Evolutionary conservation across 1,284 basidiomycete genomes (phyloP), one percentile per base, ranked within the genome.

Genomic region (Fistulina hepatica): DNA sequence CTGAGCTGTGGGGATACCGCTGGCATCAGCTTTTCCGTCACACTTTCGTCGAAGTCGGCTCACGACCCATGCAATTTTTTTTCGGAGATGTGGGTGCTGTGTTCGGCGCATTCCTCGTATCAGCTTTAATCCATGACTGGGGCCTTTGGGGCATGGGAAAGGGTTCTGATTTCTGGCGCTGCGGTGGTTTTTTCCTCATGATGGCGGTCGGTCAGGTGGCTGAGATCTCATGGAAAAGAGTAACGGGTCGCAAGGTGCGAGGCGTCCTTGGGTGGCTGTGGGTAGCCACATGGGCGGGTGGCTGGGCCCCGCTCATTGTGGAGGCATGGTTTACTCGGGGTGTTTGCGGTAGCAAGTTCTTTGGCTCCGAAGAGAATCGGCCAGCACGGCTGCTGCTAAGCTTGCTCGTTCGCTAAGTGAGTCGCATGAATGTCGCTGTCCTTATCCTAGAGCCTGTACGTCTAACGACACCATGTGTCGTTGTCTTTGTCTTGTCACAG

Each of bases 81-180:
- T 48, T 69, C 21, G 76, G 74, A 11, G 61, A 63, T 12, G 41
- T 50, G 4, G 73, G 69, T 5, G 55, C 52, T 3, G 57, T 76
- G 6, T 35, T 80, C 10, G 76, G 74, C 8, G 67, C 65, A 2
- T 81, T 81, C 48, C 34, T 68, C 2, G 45, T 69, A 11, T 81
- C 77, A 0, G 75, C 68, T 3, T 26, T 70, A 3, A 46, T 81
- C 12, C 79, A 81, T 42, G 63, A 72, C 44, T 36, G 66, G 20
- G 75, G 70, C 10, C 48, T 73, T 35, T 76, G 69, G 61, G 73
- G 71, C 4, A 70, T 77, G 67, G 70, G 66, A 2, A 59, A 59
- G 6, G 76, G 73, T 12, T 56, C 57, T 0, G 69, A 77, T 24
- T 62, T 68, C 6, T 39, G 50, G 6, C 42, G 47, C 5, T 57